These are phyloP conservation scores for Trichoderma atroviride DNA, from an alignment of 2,329 filamentous ascomycete genomes.

Conservation along the genomic window DNA sequence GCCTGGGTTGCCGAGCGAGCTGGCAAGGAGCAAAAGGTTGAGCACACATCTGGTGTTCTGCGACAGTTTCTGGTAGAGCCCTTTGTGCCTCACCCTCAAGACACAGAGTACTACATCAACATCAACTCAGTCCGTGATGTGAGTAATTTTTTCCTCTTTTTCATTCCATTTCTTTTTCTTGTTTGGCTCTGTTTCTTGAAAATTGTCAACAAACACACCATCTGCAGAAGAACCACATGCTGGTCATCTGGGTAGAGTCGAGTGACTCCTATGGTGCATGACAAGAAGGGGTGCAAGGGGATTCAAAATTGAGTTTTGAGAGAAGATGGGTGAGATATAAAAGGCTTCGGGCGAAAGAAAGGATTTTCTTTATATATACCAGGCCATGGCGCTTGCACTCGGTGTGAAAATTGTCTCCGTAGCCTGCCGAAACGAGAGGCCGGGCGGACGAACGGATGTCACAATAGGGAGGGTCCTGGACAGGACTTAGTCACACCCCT, in stretches of 20 bases:
- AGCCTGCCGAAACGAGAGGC: conserved; percentile 31
- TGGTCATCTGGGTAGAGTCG: neutral
- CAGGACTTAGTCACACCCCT: conserved; percentile 22
- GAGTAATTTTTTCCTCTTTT: conserved; percentile 53
- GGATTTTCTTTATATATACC: conserved; percentile 29
- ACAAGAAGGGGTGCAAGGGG: neutral
- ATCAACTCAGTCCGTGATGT: conserved; percentile 99
- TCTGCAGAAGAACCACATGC: neutral
- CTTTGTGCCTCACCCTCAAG: conserved; percentile 91
- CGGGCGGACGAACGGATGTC: conserved; percentile 46
- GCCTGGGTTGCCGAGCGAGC: conserved; percentile 93
- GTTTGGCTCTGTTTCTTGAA: neutral
- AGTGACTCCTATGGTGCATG: neutral
- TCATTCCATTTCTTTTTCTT: neutral
- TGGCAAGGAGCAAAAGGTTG: conserved; percentile 89
- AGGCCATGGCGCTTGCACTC: conserved; percentile 11
- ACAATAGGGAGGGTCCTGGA: conserved; percentile 37
- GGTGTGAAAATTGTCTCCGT: conserved; percentile 29
- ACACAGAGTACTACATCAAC: conserved; percentile 99
- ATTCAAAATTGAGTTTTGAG: neutral
- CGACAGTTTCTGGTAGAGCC: conserved; percentile 98
- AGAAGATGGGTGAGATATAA: neutral
- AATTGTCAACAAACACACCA: neutral
- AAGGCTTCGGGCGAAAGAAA: conserved; percentile 6
- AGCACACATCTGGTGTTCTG: conserved; percentile 85